Percentiles rank a stretch among this genome's conserved stretches.
These are phyloP conservation scores for Falciphora oryzae DNA, from an alignment of 2,329 filamentous ascomycete genomes.

Conservation along the genomic window DNA sequence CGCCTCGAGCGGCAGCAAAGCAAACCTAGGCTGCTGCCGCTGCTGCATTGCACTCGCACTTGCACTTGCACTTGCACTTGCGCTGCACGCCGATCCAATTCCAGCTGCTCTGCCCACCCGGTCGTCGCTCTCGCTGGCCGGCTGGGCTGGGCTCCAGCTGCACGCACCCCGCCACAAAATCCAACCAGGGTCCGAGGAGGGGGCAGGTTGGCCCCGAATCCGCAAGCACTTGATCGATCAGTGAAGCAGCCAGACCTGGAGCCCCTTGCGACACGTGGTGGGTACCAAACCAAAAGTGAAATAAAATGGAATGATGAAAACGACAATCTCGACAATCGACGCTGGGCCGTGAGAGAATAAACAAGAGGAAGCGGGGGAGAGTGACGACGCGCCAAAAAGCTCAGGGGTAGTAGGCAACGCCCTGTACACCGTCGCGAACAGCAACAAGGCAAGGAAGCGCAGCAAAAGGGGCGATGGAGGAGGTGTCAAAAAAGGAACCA, in stretches of 20 bases:
- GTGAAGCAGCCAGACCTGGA: not conserved
- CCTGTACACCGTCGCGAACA: not conserved
- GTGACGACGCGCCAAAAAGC: not conserved
- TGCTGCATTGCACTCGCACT: no score
- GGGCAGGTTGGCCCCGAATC: not conserved
- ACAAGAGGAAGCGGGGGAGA: not conserved
- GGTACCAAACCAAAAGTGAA: not conserved
- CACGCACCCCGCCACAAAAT: constrained; percentile 8
- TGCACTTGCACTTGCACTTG: no score
- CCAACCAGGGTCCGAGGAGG: not conserved
- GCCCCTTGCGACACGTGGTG: not conserved
- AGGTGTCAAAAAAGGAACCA: constrained; percentile 10
- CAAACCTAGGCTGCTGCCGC: not conserved
- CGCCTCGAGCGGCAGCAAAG: not conserved
- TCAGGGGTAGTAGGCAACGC: no score
- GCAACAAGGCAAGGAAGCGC: not conserved
- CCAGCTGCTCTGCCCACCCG: not conserved
- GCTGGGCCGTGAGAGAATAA: not conserved
- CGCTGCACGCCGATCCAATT: not conserved
- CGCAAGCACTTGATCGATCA: not conserved
- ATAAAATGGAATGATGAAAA: not conserved
- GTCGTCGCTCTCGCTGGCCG: no score
- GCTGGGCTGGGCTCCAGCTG: not conserved
- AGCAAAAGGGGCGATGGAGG: not conserved
- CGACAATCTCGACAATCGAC: not conserved